phyloP scores from a whole-genome alignment of 257 asterid species.

The Gentiana straminea region DNA sequence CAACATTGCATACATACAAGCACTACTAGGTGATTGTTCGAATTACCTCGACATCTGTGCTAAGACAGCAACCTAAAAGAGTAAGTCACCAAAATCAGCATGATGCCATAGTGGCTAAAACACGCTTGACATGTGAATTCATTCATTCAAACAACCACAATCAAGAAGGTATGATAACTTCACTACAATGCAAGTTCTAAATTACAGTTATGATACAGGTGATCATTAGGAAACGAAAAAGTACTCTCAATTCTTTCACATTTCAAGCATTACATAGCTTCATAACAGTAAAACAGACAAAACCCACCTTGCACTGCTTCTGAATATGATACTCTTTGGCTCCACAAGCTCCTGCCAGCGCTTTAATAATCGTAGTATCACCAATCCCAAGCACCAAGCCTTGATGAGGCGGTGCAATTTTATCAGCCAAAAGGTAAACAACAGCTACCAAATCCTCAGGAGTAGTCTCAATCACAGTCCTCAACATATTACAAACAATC shows the following conservation, averaged over 20 bases:
- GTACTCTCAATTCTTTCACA: too few relatives aligned
- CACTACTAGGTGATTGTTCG: too few relatives aligned
- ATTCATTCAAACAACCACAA: too few relatives aligned
- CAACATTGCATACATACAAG: too few relatives aligned
- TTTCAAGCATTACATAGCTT: background rate
- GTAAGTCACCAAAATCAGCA: too few relatives aligned
- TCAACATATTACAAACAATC: slow-evolving; percentile 75
- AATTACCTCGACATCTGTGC: too few relatives aligned
- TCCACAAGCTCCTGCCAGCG: slow-evolving; percentile 94
- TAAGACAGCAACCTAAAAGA: too few relatives aligned
- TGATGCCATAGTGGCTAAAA: too few relatives aligned
- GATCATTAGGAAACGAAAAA: background rate
- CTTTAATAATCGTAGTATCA: slow-evolving; percentile 70
- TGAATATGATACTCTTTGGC: slow-evolving; percentile 58
- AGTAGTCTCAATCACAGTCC: slow-evolving; percentile 78
- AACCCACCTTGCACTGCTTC: slow-evolving; percentile 64
- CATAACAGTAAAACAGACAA: background rate
- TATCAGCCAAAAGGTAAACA: slow-evolving; percentile 66
- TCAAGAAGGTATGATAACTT: background rate
- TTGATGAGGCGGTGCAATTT: slow-evolving; percentile 78
- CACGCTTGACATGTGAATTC: too few relatives aligned
- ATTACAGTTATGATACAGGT: background rate
- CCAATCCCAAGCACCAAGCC: slow-evolving; percentile 96
- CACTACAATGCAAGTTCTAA: background rate
- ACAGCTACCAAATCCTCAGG: slow-evolving; percentile 72